Evolutionary conservation across 2,329 filamentous ascomycete genomes (phyloP), one percentile per base, ranked within the genome.

Genomic region (Chaetomium strumarium): DNA sequence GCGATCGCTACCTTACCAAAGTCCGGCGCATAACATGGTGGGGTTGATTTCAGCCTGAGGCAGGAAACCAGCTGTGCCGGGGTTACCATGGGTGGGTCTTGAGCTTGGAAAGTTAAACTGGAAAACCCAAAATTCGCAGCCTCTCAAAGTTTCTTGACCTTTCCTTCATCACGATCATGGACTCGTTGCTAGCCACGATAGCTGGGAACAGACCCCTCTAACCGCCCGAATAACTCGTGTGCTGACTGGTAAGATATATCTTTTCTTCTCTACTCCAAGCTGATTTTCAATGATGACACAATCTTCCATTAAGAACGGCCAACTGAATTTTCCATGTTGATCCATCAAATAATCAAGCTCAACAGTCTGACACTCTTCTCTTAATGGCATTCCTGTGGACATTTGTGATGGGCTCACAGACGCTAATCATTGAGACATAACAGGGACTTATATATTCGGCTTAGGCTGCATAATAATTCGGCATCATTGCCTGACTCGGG

Each of bases 241-340:
- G 5, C 10, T 34, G 9, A 47, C 16, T 36, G 33, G 43, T 49
- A 54, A 54, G 42, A 49, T 36, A 29, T 19, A 31, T 30, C 34
- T 36, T 56, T 46, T 51, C 49, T 51, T 40, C 49, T 58, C 42
- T 49, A 5, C 47, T 33, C 36, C 16, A 14, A 40, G 19, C n/a
- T 43, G 17, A 11, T 37, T 24, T 47, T 9, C 53, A 40, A 71
- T 80, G 79, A 83, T 83, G 79, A 83, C 69, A 71, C 67, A 71
- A 60, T 65, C 71, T 78, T 73, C 72, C n/a, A n/a, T 79, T 80
- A 81, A 81, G 79, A 83, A 83, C 79, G 78, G 79, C 79, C 79
- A 81, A 79, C 80, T 77, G 77, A 83, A 81, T 70, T 62, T 58
- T 55, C 64, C 66, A 75, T 82, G 79, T 80, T 76, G 79, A 81